A percentile compares a stretch with the other conserved stretches of the same genome.
These are phyloP conservation scores for Fraxinus paxiana DNA, from an alignment of 305 asterid species.

Conservation along the genomic window DNA sequence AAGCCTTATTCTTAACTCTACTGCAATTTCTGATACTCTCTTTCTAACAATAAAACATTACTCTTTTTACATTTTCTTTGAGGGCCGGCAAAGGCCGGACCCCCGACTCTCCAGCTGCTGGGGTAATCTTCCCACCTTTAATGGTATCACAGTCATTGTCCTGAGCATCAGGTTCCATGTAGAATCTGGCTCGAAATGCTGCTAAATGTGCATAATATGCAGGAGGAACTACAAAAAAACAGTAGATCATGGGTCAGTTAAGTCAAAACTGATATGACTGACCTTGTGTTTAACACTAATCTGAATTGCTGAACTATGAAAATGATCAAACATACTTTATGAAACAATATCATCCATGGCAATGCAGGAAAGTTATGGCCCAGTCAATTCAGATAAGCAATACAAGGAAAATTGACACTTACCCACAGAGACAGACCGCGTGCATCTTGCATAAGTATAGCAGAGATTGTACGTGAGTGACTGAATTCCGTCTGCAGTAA, in stretches of 20 bases:
- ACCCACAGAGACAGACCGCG: constrained; percentile 97
- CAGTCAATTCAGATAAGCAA: neutral
- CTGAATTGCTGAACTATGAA: neutral
- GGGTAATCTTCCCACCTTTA: constrained; percentile 34
- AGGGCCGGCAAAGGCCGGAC: constrained; percentile 90
- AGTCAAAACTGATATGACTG: neutral
- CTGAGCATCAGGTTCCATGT: constrained; percentile 76
- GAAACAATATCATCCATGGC: neutral
- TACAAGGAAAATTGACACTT: constrained; percentile 20
- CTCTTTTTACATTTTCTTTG: constrained; percentile 92
- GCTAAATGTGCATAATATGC: constrained; percentile 97
- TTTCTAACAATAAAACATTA: constrained; percentile 82
- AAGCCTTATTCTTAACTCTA: constrained; percentile 21
- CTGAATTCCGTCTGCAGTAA: constrained; percentile 91
- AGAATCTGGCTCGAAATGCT: constrained; percentile 94
- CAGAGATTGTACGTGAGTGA: constrained; percentile 92
- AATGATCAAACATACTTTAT: neutral
- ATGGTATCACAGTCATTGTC: constrained; percentile 42
- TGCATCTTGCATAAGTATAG: constrained; percentile 94
- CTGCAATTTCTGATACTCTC: neutral
- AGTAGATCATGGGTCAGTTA: neutral
- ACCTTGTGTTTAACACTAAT: neutral
- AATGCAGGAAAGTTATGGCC: neutral
- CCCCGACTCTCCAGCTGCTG: constrained; percentile 53
- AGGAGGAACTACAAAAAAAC: constrained; percentile 59